These are phyloP conservation scores for Hippophae tibetana DNA, from an alignment of 306 rosid species.

Conservation along the genomic window DNA sequence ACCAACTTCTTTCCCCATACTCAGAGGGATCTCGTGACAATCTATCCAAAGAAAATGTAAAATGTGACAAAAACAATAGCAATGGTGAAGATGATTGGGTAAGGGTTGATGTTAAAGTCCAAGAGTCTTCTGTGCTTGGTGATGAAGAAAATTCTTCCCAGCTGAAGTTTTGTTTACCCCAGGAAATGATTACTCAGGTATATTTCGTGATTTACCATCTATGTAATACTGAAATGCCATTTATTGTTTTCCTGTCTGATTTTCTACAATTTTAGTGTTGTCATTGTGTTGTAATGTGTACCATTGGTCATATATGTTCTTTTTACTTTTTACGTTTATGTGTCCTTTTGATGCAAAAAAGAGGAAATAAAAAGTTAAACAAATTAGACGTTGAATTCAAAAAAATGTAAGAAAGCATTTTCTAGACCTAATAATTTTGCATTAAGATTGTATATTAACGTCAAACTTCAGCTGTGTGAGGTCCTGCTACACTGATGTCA, in stretches of 20 bases:
- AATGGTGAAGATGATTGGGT: slow-evolving; percentile 65
- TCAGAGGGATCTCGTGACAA: slow-evolving; percentile 20
- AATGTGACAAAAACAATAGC: slow-evolving; percentile 20
- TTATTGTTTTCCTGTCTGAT: slow-evolving; percentile 1
- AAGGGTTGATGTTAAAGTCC: slow-evolving; percentile 51
- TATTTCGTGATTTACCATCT: slow-evolving; percentile 8
- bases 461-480: too few relatives aligned
- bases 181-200: slow-evolving; percentile 37
- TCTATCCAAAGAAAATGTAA: slow-evolving; percentile 22
- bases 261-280: background rate
- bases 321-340: too few relatives aligned
- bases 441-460: too few relatives aligned
- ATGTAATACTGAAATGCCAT: background rate
- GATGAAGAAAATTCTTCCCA: slow-evolving; percentile 10
- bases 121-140: slow-evolving; percentile 18
- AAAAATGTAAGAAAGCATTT: too few relatives aligned
- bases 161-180: slow-evolving; percentile 14
- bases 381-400: too few relatives aligned
- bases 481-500: too few relatives aligned
- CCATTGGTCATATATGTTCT: too few relatives aligned
- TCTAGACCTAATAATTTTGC: too few relatives aligned
- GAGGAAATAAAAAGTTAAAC: too few relatives aligned
- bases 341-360: too few relatives aligned
- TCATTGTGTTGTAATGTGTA: background rate
- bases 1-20: slow-evolving; percentile 20